Conservation (phyloP, 176 grass and related monocot genomes). For the Zoysia japonica region DNA sequence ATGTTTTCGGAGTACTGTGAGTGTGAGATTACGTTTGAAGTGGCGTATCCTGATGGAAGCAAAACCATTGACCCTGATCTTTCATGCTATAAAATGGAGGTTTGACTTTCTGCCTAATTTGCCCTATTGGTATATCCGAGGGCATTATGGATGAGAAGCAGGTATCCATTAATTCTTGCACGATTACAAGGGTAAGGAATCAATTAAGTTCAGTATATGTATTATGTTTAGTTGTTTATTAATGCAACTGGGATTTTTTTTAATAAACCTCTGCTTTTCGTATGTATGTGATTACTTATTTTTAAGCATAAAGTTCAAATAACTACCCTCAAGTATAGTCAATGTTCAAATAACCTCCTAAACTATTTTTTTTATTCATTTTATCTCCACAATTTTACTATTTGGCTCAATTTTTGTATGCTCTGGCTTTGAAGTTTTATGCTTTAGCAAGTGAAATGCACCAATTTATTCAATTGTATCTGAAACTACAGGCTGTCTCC, state of each 20-base stretch:
- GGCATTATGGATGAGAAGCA: constrained; percentile 48
- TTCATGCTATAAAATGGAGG: constrained; percentile 84
- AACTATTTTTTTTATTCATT: too few species aligned
- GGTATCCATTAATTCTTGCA: constrained; percentile 46
- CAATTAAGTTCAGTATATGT: background rate
- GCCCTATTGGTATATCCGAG: constrained; percentile 76
- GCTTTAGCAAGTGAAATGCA: background rate
- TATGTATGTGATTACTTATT: too few species aligned
- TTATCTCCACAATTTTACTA: too few species aligned
- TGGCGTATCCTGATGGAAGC: constrained; percentile 64
- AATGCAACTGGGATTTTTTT: constrained; percentile 7
- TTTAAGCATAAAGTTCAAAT: too few species aligned
- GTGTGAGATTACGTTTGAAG: constrained; percentile 73
- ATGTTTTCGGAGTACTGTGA: constrained; percentile 87
- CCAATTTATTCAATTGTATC: constrained; percentile 17
- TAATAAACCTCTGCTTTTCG: too few species aligned
- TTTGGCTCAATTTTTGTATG: too few species aligned
- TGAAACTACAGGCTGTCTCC: constrained; percentile 66
- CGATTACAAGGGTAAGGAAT: constrained; percentile 3
- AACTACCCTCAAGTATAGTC: too few species aligned
- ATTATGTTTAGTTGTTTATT: background rate
- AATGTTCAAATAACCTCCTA: too few species aligned
- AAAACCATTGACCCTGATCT: constrained; percentile 75
- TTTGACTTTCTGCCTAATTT: constrained; percentile 63
- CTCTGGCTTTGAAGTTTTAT: background rate